Conservation (phyloP, 768 basidiomycete genomes). For the Lactifluus volemus region DNA sequence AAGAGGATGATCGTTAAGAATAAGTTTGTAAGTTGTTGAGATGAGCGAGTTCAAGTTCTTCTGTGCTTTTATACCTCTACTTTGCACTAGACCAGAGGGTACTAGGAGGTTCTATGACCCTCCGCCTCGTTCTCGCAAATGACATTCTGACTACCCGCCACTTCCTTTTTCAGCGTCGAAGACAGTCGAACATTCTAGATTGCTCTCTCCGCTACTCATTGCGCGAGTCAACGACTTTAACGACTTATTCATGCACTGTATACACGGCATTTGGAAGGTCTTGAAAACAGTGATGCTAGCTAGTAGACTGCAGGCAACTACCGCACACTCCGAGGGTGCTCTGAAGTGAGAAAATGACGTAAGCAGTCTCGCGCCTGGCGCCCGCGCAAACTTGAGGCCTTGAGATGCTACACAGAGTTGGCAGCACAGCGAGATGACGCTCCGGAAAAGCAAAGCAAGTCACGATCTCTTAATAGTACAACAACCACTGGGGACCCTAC, state of each 20-base stretch:
- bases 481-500: not conserved
- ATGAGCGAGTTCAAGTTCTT: not conserved
- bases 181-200: not conserved
- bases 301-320: too few relatives aligned
- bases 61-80: not conserved
- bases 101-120: not conserved
- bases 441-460: too few relatives aligned
- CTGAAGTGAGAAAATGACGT: too few relatives aligned
- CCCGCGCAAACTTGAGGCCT: too few relatives aligned
- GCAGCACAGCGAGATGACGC: too few relatives aligned
- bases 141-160: not conserved
- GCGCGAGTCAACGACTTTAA: not conserved
- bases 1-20: not conserved
- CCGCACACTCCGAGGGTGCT: too few relatives aligned
- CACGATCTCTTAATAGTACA: not conserved
- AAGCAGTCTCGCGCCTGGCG: too few relatives aligned
- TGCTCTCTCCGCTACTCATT: not conserved
- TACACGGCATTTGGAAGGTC: not conserved
- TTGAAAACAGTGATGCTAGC: too few relatives aligned
- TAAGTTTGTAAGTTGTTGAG: not conserved
- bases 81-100: not conserved
- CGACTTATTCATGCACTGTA: too few relatives aligned
- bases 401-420: too few relatives aligned
- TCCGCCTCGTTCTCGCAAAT: not conserved
- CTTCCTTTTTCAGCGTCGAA: not conserved